phyloP scores from a whole-genome alignment of 73 alveolate species.

The Uronychia binucleata region DNA sequence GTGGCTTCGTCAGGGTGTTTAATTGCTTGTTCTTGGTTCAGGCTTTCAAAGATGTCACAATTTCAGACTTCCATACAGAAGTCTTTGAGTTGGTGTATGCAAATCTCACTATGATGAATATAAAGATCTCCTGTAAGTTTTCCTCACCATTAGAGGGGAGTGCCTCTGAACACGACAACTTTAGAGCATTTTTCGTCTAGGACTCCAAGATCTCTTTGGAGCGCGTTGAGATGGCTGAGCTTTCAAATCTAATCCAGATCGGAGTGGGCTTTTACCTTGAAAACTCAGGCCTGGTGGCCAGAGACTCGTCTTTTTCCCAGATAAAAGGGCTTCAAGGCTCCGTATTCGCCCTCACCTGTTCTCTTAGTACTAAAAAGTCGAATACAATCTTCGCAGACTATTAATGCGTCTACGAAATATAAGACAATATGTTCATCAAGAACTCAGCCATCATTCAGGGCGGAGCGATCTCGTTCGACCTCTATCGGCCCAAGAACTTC shows the following conservation, averaged over 20 bases:
- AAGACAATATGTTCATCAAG: not conserved
- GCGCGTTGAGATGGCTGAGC: not conserved
- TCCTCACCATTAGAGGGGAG: not conserved
- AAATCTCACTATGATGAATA: not conserved
- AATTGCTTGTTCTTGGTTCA: too few relatives aligned
- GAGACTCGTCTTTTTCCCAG: not conserved
- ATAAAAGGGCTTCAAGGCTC: not conserved
- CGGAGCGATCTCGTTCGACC: constrained; percentile 19
- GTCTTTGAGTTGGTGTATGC: not conserved
- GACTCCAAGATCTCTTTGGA: not conserved
- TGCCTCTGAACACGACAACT: not conserved
- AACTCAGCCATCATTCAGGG: constrained; percentile 15
- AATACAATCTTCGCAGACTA: not conserved
- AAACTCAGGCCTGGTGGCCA: not conserved
- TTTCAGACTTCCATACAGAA: not conserved
- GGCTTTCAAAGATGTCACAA: not conserved
- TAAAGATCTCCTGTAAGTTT: too few relatives aligned
- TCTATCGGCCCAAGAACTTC: not conserved
- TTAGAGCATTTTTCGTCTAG: not conserved
- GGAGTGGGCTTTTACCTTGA: not conserved
- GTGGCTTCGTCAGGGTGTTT: not conserved
- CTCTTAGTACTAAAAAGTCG: not conserved
- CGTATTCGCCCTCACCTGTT: not conserved
- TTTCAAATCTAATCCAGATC: not conserved
- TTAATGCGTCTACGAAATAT: not conserved